Base-by-base conservation (phyloP, 78 protist genomes). In the Chrysochromulina parva region DNA sequence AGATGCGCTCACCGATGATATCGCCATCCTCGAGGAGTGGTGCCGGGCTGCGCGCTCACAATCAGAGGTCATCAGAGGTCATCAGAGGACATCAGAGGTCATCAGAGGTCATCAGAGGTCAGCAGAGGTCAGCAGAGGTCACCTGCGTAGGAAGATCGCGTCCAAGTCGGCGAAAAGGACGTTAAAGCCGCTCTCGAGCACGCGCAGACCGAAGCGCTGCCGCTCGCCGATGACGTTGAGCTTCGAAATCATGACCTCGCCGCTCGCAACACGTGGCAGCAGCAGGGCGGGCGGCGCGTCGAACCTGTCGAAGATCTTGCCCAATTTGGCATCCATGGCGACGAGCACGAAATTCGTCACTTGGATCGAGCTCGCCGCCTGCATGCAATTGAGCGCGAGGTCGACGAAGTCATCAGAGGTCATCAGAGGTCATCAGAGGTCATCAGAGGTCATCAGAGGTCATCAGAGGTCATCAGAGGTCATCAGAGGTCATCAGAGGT, bases 151-250 rank as follows among this genome's bases (percentile, higher is more conserved):
- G 62, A 58, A 58, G 62, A 16, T 48, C n/a, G 82, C 82, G 82
- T 74, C 82, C 50, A 74, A 19, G 55, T 74, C 82, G 82, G 82
- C 82, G 57, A 74, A 74, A 13, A 74, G 82, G 5, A 74, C 82
- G 11, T 74, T 38, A 58, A 74, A 74, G 82, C 82, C 82, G 57
- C 57, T 55, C 82, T 74, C 82, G 82, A 74, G 82, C 57, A 74
- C 82, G 53, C 82, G 82, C 55, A 74, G 82, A 22, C 82, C 82
- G 55, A 74, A 74, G 2, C 82, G 82, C 82, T 74, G 82, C 50
- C 82, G 82, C 82, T 74, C 82, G 55, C 82, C 82, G 82, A 74
- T 74, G 26, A 74, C 82, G n/a, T 28, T 74, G 28, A 74, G 82
- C 82, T 74, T 74, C 57, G 50, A 17, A 55, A 74, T 74, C 26